Conservation (phyloP, 306 rosid species). For the Albizia julibrissin region DNA sequence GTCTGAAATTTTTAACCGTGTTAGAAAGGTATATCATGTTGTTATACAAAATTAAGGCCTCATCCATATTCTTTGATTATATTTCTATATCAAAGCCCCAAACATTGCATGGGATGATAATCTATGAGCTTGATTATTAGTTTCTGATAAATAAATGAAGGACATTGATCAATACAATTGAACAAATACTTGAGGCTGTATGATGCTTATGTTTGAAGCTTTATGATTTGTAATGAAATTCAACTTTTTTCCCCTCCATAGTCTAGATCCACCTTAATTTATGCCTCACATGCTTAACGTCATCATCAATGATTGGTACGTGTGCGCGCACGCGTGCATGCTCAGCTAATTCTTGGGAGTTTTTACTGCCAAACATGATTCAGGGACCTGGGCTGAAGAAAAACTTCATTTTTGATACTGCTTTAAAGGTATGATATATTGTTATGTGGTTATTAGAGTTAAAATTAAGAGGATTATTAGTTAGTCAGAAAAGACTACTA, state of each 20-base stretch:
- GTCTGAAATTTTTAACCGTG: conserved; percentile 14
- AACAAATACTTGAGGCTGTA: conserved; percentile 11
- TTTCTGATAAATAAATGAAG: conserved; percentile 25
- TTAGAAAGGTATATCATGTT: conserved; percentile 17
- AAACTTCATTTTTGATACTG: conserved; percentile 56
- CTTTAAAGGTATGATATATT: conserved; percentile 53
- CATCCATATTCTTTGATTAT: conserved; percentile 2
- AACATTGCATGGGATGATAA: conserved; percentile 24
- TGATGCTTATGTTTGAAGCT: background rate
- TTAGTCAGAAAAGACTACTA: background rate
- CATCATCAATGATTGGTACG: too few relatives aligned
- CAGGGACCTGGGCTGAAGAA: conserved; percentile 72
- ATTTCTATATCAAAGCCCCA: background rate
- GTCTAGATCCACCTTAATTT: conserved; percentile 4
- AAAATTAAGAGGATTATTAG: background rate
- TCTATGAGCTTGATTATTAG: conserved; percentile 17
- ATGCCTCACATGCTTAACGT: too few relatives aligned
- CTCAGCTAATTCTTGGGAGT: background rate
- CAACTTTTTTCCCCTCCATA: background rate
- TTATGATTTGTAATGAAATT: background rate
- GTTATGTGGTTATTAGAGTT: background rate
- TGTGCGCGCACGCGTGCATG: background rate
- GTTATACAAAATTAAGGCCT: conserved; percentile 14
- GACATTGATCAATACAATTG: background rate
- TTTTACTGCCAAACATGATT: conserved; percentile 23